Evolutionary conservation across 176 grass and related monocot genomes (phyloP).

Genomic region (Cenchrus purpureus): DNA sequence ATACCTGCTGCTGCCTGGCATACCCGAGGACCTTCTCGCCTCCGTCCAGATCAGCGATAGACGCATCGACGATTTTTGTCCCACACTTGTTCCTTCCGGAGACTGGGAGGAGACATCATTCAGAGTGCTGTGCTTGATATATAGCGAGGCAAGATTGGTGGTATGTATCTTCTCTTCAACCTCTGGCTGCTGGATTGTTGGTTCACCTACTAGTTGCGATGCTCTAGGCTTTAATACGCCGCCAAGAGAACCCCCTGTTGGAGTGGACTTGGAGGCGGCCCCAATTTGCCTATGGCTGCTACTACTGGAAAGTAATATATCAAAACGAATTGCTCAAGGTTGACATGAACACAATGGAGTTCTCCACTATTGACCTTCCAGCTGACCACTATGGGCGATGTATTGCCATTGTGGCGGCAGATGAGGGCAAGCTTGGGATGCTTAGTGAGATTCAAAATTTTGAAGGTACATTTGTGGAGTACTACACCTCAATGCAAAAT

Average conservation of each 20-base stretch:
- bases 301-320: neutral
- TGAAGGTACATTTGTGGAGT: neutral
- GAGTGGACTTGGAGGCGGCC: neutral
- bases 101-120: neutral
- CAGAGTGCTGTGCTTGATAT: neutral
- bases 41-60: neutral
- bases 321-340: neutral
- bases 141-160: neutral
- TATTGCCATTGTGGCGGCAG: neutral
- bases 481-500: neutral
- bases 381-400: fast-evolving
- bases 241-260: too few species aligned
- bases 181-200: neutral
- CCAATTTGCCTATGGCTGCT: neutral
- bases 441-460: neutral
- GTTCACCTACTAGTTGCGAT: neutral
- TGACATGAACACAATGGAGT: neutral
- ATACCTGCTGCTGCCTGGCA: neutral
- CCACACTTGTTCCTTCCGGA: neutral
- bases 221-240: neutral
- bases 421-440: neutral
- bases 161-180: neutral
- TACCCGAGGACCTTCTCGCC: neutral
- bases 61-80: too few species aligned
- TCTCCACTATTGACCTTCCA: neutral